Evolutionary conservation across 1,139 yeast genomes (phyloP), one percentile per base, ranked within the genome.

Genomic region (Tardiomyces digboiensis): DNA sequence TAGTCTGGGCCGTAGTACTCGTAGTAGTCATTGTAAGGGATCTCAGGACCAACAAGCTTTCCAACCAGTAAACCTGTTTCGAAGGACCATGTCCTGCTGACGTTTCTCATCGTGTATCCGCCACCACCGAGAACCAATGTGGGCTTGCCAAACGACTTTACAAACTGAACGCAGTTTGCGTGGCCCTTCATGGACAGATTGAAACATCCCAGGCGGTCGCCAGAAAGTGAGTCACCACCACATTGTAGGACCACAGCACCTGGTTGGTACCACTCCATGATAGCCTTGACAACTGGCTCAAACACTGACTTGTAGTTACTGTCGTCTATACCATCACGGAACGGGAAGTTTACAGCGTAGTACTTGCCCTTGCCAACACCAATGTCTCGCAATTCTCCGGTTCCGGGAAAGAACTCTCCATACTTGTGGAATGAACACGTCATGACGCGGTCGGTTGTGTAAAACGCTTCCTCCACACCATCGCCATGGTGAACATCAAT

Each of bases 401-500:
- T 88, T 42, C 97, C 97, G 1, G 97, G 97, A 76, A 88, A 88
- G 62, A 86, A 88, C 64, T 88, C 96, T 37, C 97, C 97, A 61
- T 87, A 91, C 62, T 91, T 91, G 68, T 91, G 98, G 72, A 91
- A 91, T 6, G 96, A 86, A 58, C 94, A 86, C 0, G 97, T 91
- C 97, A 91, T 88, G 42, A 91, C 98, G 52, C 97, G 71, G 64
- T 91, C 97, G 4, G 97, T 88, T 10, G 96, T 81, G 65, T 89
- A 91, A 60, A 91, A 91, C 0, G 97, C 97, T 64, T 91, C 97
- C 65, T 91, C 97, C 23, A 91, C 98, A 51, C 97, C 98, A 65
- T 91, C 98, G 46, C 98, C 98, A 59, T 91, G 98, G 62, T 91
- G 98, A 19, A 91, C 87, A 64, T 91, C 98, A 51, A 88, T 91